Evolutionary conservation across 2,329 filamentous ascomycete species (phyloP), one percentile per base, ranked within the genome.

Genomic region (Coniella lustricola): DNA sequence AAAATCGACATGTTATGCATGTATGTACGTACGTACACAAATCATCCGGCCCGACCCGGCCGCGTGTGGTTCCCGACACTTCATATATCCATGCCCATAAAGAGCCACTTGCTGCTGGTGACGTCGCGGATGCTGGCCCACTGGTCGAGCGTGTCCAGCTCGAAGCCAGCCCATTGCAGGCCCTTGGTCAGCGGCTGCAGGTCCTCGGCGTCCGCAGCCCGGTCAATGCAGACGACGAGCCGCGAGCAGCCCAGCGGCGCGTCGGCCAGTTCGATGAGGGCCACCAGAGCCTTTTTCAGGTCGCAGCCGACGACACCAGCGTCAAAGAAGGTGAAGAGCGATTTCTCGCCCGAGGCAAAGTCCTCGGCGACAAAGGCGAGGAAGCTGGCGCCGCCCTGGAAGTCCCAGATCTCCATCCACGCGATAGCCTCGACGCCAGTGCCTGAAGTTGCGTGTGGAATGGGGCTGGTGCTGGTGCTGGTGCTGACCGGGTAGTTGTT

Each of bases 141-240:
- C 57, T 81, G 77, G 57, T 90, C 84, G 37, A 96, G 74, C 20
- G 87, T 91, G 43, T 81, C 82, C 56, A 91, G 77, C 62, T 87
- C 86, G 62, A 95, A 95, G 48, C 90, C 90, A 55, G 94, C 90
- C 90, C 90, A 96, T 64, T 90, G 87, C 44, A 96, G 77, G 60
- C 89, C 90, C 65, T 85, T 88, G 60, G 85, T 81, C 57, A 91
- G 73, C 50, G 82, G 74, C 57, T 84, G 79, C 50, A 78, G 72
- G 54, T 87, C 81, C 51, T 76, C 70, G 21, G 75, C 67, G 34
- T 79, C 75, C 54, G 84, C 79, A 39, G 73, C 72, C 55, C 89
- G 85, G 64, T 91, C 88, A 54, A 95, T 76, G 67, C 87, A 90
- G 59, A 90, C 81, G 54, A 94, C 81, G 54, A 95, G 79, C 62